Evolutionary conservation across 495 filamentous ascomycete species (phyloP).

Genomic region (Sphaerosporella brunnea): DNA sequence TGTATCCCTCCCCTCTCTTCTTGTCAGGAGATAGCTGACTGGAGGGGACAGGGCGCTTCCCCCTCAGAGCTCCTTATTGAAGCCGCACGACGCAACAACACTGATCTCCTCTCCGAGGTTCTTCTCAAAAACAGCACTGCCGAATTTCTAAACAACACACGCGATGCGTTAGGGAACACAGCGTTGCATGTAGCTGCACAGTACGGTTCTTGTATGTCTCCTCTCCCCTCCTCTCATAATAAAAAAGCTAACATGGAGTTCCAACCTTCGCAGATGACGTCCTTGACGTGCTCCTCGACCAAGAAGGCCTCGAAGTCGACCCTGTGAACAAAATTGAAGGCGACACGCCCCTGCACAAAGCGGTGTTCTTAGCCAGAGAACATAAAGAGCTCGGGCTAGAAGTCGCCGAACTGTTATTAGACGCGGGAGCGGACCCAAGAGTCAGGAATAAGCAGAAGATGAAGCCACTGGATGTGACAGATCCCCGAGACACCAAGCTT

Average conservation of each 20-base stretch:
- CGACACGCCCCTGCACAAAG: conserved; percentile 80
- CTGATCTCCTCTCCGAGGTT: conserved; percentile 47
- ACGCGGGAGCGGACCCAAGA: conserved; percentile 70
- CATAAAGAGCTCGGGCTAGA: conserved; percentile 46
- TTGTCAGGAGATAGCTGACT: neutral
- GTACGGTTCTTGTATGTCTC: conserved; percentile 61
- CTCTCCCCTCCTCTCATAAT: neutral
- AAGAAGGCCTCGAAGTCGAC: conserved; percentile 88
- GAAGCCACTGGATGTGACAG: conserved; percentile 50
- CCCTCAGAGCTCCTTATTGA: conserved; percentile 74
- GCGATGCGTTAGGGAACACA: conserved; percentile 68
- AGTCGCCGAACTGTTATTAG: conserved; percentile 76
- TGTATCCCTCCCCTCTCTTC: too few relatives aligned
- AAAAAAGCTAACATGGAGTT: too few relatives aligned
- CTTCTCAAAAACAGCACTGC: conserved; percentile 40
- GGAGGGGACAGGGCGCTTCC: conserved; percentile 47
- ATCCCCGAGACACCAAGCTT: conserved; percentile 53
- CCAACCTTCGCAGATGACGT: conserved; percentile 50
- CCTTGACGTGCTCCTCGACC: conserved; percentile 83
- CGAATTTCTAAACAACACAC: conserved; percentile 61
- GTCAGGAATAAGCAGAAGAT: conserved; percentile 55
- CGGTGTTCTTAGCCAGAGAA: conserved; percentile 66
- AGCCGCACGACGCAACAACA: conserved; percentile 83
- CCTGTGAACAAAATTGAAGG: conserved; percentile 59
- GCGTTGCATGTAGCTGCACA: conserved; percentile 76